Evolutionary conservation across 768 basidiomycete species (phyloP), one percentile per base, ranked within the genome.

Genomic region (Boletus rex-veris): DNA sequence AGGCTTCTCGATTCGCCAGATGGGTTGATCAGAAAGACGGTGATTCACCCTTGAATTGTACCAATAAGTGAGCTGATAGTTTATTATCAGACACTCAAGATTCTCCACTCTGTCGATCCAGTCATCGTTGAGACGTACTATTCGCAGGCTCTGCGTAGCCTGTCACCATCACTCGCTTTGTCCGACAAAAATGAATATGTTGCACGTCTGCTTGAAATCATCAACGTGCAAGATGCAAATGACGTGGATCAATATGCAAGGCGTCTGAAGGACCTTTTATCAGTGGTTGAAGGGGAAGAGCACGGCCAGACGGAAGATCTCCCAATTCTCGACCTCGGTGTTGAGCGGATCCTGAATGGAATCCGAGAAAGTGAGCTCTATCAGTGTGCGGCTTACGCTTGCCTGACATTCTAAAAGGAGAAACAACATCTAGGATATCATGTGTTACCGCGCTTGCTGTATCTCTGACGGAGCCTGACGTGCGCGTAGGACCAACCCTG

Each of bases 1-100:
- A 78, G 77, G 54, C 69, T 87, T 15, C 71, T 92, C 26, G 79
- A 84, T 54, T 82, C 80, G 3, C 68, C 75, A 1, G 90, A 92
- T 64, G 57, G 64, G 9, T 61, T 75, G 28, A 79, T 90, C 38
- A 77, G 88, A 51, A 75, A 68, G 48, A 84, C 77, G 75, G 90
- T 86, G 60, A 52, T 75, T 52, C n/a, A 14, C 6, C 7, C 47
- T 42, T 33, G 3, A 16, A 21, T 33, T 36, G 33, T 3, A 21
- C 31, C 14, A 15, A 11, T 18, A 37, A n/a, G 24, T 18, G 36
- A 36, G n/a, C 50, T 58, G 44, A 57, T 35, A 6, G 28, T 43
- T 21, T 52, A 44, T 48, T 30, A 28, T 41, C 52, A 92, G 90
- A 86, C 85, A 0, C 68, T 90, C 35, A 72, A 71, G 24, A 70